Evolutionary conservation across 2,329 filamentous ascomycete species (phyloP), one percentile per base, ranked within the genome.

Genomic region (Cyphellophora attinorum): DNA sequence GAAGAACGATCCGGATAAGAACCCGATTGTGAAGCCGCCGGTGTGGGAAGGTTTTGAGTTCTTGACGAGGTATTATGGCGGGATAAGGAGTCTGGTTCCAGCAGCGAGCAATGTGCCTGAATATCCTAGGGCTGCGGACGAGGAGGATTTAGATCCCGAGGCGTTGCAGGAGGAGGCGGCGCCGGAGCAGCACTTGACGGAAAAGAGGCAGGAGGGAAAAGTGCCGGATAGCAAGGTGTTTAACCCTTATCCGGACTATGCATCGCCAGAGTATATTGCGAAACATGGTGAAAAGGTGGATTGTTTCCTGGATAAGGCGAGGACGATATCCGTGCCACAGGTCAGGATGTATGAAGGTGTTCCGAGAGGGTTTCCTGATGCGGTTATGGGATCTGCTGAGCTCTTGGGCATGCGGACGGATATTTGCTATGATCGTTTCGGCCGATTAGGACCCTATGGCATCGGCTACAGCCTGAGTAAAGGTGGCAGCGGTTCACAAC

Each of bases 361-460:
- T 2, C 82, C 86, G 0, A 70, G 74, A 39, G 89, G 88, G 1
- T 93, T 93, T 55, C 91, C 91, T 0, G 76, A 91, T 31, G 74
- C 85, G 39, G 74, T 84, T 2, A 73, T 89, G 51, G 91, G 91
- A n/a, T 93, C 85, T 0, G 88, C 94, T 50, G 76, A 86, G 6
- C 58, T 89, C 27, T 60, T 96, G 10, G 80, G 78, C 1, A 64
- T 96, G 21, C 75, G 81, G 12, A 76, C 93, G 46, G 81, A 93
- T 50, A 74, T 95, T 30, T 98, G 91, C 61, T 95, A 94, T 53
- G 91, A 98, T 48, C 74, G 91, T 2, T 93, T 84, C 54, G 89
- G 89, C 3, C 74, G 86, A 44, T 74, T 91, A 18, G 88, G 85
- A 0, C 83, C 89, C 0, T 98, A 98, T 49, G 89, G 89, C 0